Percentiles rank a stretch among this genome's conserved stretches.
These are phyloP conservation scores for Skeletonema marinoi DNA, from an alignment of 108 stramenopile genomes.

Conservation along the genomic window DNA sequence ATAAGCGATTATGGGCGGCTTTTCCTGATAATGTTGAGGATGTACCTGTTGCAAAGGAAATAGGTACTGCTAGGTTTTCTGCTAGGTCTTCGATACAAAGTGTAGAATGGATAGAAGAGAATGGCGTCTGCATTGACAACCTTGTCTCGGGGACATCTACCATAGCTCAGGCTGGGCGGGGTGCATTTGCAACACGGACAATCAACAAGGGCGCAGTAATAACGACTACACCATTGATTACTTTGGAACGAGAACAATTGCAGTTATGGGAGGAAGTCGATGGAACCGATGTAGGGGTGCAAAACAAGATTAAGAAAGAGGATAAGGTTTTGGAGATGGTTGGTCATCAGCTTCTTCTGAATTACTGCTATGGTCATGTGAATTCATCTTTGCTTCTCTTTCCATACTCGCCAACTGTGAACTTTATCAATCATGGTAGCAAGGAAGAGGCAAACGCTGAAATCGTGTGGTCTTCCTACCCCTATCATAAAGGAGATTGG, in stretches of 20 bases:
- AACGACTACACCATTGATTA: conserved; percentile 19
- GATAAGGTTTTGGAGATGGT: conserved; percentile 1
- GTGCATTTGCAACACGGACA: conserved; percentile 57
- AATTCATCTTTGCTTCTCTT: conserved; percentile 65
- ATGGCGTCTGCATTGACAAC: conserved; percentile 64
- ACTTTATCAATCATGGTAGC: conserved; percentile 67
- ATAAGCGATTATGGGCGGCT: conserved; percentile 18
- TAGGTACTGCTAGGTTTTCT: neutral
- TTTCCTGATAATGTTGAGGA: conserved; percentile 32
- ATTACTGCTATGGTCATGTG: conserved; percentile 78
- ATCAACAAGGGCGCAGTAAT: conserved; percentile 35
- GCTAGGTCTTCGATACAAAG: conserved; percentile 13
- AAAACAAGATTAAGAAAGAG: conserved; percentile 24
- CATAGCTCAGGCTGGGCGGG: conserved; percentile 58
- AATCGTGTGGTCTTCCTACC: conserved; percentile 38
- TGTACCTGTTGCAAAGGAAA: neutral
- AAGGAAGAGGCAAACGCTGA: conserved; percentile 49
- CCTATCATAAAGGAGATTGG: conserved; percentile 28
- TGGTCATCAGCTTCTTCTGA: conserved; percentile 58
- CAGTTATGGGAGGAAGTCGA: conserved; percentile 45
- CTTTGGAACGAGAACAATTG: conserved; percentile 35
- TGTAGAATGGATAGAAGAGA: conserved; percentile 48
- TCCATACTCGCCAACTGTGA: conserved; percentile 63
- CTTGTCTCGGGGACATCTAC: conserved; percentile 46
- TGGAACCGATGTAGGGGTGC: neutral